Evolutionary conservation across 2,329 filamentous ascomycete species (phyloP), one percentile per base, ranked within the genome.

Genomic region (Trichoderma harzianum): DNA sequence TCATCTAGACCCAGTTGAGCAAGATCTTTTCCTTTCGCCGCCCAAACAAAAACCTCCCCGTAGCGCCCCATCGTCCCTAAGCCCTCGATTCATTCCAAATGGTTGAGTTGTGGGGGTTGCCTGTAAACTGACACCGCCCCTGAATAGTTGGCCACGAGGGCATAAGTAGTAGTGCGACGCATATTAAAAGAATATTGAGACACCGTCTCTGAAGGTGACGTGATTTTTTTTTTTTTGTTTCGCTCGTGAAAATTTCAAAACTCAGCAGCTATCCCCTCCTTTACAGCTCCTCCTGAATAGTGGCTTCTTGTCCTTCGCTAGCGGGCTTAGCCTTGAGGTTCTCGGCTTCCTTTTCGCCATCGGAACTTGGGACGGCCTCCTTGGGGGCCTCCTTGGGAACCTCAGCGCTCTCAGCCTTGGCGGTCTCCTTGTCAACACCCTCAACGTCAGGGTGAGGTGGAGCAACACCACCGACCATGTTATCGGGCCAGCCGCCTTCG

Each of bases 361-460:
- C 88, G 71, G 87, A 84, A 78, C 89, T 85, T 76, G 86, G 79
- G 32, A 83, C 80, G 47, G 77, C 80, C 57, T 82, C 81, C 72
- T 84, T 81, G 78, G 72, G 84, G 81, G 73, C 84, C 80, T 80
- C 77, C 72, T 84, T 81, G 78, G 72, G 84, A 80, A 73, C 84
- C 57, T 82, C 77, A 61, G 76, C 80, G 1, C 80, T 79, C 69
- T 82, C 78, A 55, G 74, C 79, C 69, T 85, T 82, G 74, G 84
- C 82, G 26, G 90, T 91, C 80, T 90, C 87, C 72, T 84, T 85
- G 76, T 91, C 85, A 32, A 85, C 85, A 47, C 89, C 89, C 74
- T 91, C 85, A 10, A 90, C 87, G 77, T 90, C 88, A 7, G 88
- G 88, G 75, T 90, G 88, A 21, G 88, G 88, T 43, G 88, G 88